phyloP scores from a whole-genome alignment of 176 grass and related monocot species.

The Carex cristatella region DNA sequence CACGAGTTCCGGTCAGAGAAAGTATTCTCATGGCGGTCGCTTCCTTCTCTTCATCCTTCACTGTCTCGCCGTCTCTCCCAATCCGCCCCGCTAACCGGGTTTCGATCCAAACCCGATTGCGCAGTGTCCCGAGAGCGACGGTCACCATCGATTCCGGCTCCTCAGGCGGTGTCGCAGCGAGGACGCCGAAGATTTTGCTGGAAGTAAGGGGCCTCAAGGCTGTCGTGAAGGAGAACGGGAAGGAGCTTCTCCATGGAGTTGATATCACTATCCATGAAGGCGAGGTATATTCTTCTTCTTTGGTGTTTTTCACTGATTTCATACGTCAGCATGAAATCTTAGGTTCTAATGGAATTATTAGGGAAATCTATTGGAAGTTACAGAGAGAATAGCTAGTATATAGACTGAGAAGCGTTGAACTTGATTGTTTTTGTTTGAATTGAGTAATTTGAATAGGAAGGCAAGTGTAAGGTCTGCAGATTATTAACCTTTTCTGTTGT shows the following conservation, averaged over 20 bases:
- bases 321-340: not conserved
- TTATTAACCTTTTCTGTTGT: not conserved
- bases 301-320: not conserved
- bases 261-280: conserved; percentile 67
- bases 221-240: conserved; percentile 45
- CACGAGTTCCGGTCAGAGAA: not conserved
- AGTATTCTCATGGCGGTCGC: not conserved
- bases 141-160: conserved; percentile 9
- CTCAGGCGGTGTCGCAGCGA: conserved; percentile 10
- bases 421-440: not conserved
- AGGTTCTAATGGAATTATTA: not conserved
- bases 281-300: conserved; percentile 39
- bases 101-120: conserved; percentile 7
- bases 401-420: not conserved
- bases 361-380: not conserved
- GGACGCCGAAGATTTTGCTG: conserved; percentile 35
- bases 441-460: not conserved
- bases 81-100: not conserved
- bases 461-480: not conserved
- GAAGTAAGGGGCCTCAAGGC: conserved; percentile 71
- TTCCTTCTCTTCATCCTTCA: conserved; percentile 22
- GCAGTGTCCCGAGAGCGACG: conserved; percentile 14
- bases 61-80: conserved; percentile 12
- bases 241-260: conserved; percentile 59
- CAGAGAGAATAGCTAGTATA: not conserved